A percentile compares a stretch with the other conserved stretches of the same genome.
phyloP scores from a whole-genome alignment of 2,329 filamentous ascomycete genomes.

The Colletotrichum australisinense region DNA sequence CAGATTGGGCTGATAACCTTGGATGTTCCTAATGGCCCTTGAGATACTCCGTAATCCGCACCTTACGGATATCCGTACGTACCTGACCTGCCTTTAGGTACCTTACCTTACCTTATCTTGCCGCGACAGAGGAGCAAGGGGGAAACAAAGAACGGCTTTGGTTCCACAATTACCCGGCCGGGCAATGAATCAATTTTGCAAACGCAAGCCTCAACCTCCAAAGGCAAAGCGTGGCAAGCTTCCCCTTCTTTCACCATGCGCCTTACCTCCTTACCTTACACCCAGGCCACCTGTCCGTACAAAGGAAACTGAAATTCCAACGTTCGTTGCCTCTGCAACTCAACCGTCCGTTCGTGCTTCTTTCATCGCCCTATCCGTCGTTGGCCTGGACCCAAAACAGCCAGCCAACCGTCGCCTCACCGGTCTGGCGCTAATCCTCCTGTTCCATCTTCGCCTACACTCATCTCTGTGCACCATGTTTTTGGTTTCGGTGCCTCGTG shows the following conservation, averaged over 20 bases:
- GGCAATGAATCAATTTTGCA: neutral
- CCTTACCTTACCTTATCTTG: slow-evolving; percentile 22
- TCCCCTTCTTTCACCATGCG: too few relatives aligned
- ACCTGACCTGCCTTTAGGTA: neutral
- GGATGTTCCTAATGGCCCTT: too few relatives aligned
- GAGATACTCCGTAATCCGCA: too few relatives aligned
- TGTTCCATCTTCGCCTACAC: neutral
- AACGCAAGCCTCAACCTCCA: neutral
- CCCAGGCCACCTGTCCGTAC: neutral
- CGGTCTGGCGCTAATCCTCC: neutral
- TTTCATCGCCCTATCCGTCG: neutral
- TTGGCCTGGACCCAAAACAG: neutral
- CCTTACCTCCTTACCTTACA: neutral
- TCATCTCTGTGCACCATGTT: neutral
- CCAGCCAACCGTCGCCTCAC: neutral
- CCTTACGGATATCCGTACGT: neutral
- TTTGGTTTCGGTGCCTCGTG: neutral
- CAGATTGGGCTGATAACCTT: neutral
- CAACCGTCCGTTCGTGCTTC: neutral
- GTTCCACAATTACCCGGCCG: slow-evolving; percentile 30
- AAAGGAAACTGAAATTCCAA: neutral
- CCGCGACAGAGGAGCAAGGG: neutral
- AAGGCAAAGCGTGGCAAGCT: too few relatives aligned
- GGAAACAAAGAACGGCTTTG: slow-evolving; percentile 7
- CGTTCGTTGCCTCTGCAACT: neutral